Base-by-base conservation (phyloP, 805 yeast genomes). In the Saturnispora kantuleensis region DNA sequence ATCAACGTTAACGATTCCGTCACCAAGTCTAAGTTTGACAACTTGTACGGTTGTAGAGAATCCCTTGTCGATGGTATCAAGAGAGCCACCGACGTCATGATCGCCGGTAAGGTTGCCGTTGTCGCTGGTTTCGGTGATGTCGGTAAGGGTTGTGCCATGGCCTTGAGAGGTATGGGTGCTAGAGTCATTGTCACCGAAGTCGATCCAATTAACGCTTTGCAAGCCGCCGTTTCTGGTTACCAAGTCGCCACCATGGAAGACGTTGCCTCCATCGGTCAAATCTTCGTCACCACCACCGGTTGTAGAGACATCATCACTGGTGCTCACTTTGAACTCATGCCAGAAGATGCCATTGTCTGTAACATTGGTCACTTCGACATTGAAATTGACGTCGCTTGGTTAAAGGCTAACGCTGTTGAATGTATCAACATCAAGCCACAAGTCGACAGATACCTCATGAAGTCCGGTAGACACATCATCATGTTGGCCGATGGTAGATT, bases 41-140 rank as follows among this genome's bases (percentile, higher is more conserved):
- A 90, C 93, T 78, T 93, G 69, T 90, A 90, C 82, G 98, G 98
- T 60, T 93, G 97, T 79, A 85, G 97, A 73, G 98, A 90, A 79
- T 90, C 98, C 53, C 81, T 90, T 61, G 77, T 90, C 57, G 98
- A 90, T 72, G 98, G 98, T 76, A 90, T 90, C 70, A 90, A 90
- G 83, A 87, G 97, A 76, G 98, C 97, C 69, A 90, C 98, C 64
- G 98, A 90, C 65, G 97, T 90, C 60, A 93, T 90, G 97, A 83
- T 90, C 65, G 97, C 97, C 57, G 98, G 98, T 76, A 90, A 90
- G 77, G 93, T 86, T 65, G 95, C 97, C 51, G 94, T 90, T 60
- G 97, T 90, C 61, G 97, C 96, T 52, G 98, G 98, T 73, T 90
- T 81, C 77, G 98, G 98, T 80, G 98, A 90, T 68, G 98, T 90